Percentiles rank a stretch among this genome's conserved stretches.
These are phyloP conservation scores for Tylopilus sp. DNA, from an alignment of 768 basidiomycete genomes.

Conservation along the genomic window DNA sequence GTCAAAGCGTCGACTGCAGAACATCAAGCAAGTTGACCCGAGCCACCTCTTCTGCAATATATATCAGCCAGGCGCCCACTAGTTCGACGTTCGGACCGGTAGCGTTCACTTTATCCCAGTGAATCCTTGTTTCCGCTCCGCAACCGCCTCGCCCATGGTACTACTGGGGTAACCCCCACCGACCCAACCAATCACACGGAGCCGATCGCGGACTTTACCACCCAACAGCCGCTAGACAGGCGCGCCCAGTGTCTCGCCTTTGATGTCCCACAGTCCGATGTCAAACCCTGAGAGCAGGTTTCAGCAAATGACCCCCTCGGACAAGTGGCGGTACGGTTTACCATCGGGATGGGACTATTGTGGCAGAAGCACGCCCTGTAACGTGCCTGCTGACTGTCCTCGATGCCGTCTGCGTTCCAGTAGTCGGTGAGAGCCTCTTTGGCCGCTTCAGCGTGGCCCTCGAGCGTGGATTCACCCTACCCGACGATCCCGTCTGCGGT, in stretches of 20 bases:
- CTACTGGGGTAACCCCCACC: not conserved
- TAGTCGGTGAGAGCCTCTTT: constrained; percentile 58
- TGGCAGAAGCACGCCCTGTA: constrained; percentile 71
- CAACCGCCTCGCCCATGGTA: not conserved
- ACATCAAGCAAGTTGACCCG: no score
- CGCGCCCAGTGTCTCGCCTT: no score
- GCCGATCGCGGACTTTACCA: no score
- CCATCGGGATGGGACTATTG: constrained; percentile 70
- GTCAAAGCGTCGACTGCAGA: no score
- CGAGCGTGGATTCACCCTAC: constrained; percentile 75
- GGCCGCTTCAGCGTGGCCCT: constrained; percentile 69
- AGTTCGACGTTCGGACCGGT: not conserved
- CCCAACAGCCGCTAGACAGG: no score
- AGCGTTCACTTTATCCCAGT: not conserved
- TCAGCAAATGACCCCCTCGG: not conserved
- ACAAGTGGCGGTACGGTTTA: constrained; percentile 9
- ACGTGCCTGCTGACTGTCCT: constrained; percentile 69
- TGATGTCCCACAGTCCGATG: not conserved
- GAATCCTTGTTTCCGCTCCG: not conserved
- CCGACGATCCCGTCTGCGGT: constrained; percentile 61
- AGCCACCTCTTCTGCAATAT: no score
- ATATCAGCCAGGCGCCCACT: no score
- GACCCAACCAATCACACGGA: not conserved
- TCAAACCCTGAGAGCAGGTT: constrained; percentile 43
- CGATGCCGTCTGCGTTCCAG: constrained; percentile 12